These are phyloP conservation scores for Apodospora peruviana DNA, from an alignment of 495 filamentous ascomycete genomes.

Conservation along the genomic window DNA sequence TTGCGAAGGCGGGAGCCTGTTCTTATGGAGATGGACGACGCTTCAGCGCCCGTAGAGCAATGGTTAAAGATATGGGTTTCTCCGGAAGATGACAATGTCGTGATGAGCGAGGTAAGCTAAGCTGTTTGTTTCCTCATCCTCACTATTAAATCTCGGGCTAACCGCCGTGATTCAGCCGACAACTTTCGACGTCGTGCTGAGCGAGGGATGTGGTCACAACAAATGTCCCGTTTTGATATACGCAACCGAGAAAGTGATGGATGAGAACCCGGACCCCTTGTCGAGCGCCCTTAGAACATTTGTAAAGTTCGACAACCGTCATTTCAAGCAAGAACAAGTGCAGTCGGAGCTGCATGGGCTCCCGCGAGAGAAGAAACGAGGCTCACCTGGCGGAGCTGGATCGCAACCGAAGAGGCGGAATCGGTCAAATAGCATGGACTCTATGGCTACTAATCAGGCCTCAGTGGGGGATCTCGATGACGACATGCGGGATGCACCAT, in stretches of 20 bases:
- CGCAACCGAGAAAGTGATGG: constrained; percentile 35
- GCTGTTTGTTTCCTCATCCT: neutral
- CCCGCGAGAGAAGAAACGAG: constrained; percentile 10
- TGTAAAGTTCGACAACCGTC: constrained; percentile 37
- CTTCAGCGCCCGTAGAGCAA: constrained; percentile 20
- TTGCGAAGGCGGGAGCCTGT: constrained; percentile 26
- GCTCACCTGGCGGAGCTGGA: constrained; percentile 3
- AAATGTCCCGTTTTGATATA: constrained; percentile 36
- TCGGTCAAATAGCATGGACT: constrained; percentile 25
- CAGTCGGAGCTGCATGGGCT: constrained; percentile 17
- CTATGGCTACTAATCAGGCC: constrained; percentile 31
- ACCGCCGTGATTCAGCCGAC: too few species aligned
- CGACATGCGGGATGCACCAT: constrained; percentile 17
- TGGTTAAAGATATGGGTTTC: constrained; percentile 39
- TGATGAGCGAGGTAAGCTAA: constrained; percentile 30
- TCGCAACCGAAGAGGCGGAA: constrained; percentile 19
- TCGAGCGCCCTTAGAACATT: constrained; percentile 37
- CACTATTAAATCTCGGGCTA: too few species aligned
- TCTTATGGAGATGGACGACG: constrained; percentile 14
- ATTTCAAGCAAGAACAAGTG: constrained; percentile 37
- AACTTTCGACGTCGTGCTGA: constrained; percentile 21
- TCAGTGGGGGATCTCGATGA: constrained; percentile 25
- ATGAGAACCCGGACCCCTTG: constrained; percentile 25
- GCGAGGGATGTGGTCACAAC: constrained; percentile 25
- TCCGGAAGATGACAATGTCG: constrained; percentile 15